Evolutionary conservation across 2,329 filamentous ascomycete species (phyloP).

Genomic region (Lecanoromycetidae sp.): DNA sequence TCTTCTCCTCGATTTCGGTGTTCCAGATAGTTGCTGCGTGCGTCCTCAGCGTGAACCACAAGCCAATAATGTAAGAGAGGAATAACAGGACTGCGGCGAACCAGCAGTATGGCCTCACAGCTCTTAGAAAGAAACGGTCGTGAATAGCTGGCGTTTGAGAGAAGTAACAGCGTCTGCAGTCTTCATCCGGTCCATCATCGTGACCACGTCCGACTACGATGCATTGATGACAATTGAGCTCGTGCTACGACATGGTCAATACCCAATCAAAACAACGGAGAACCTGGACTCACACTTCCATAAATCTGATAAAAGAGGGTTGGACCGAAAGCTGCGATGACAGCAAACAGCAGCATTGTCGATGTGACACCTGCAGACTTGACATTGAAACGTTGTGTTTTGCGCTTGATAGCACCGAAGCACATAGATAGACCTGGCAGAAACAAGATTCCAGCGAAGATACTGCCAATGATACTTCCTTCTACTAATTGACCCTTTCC

Average conservation of each 20-base stretch:
- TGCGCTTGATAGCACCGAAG: conserved; percentile 92
- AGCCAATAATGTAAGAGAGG: conserved; percentile 80
- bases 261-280: conserved; percentile 6
- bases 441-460: conserved; percentile 92
- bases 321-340: conserved; percentile 88
- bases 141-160: conserved; percentile 72
- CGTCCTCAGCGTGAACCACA: conserved; percentile 90
- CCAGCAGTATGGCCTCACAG: conserved; percentile 88
- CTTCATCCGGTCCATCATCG: conserved; percentile 40
- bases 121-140: conserved; percentile 79
- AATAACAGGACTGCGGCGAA: conserved; percentile 76
- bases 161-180: conserved; percentile 91
- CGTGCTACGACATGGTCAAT: conserved; percentile 50
- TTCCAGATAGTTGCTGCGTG: conserved; percentile 98
- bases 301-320: conserved; percentile 98
- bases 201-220: conserved; percentile 31
- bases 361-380: conserved; percentile 92
- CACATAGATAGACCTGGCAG: conserved; percentile 95
- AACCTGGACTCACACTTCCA: conserved; percentile 53
- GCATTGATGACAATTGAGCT: conserved; percentile 68
- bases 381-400: conserved; percentile 96
- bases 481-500: conserved; percentile 90
- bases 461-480: conserved; percentile 93
- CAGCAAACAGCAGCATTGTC: conserved; percentile 93
- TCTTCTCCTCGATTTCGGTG: conserved; percentile 67